Percentiles rank a stretch among this genome's conserved stretches.
Evolutionary conservation across 2,329 filamentous ascomycete genomes (phyloP).

Genomic region (Xylariaceae sp.): DNA sequence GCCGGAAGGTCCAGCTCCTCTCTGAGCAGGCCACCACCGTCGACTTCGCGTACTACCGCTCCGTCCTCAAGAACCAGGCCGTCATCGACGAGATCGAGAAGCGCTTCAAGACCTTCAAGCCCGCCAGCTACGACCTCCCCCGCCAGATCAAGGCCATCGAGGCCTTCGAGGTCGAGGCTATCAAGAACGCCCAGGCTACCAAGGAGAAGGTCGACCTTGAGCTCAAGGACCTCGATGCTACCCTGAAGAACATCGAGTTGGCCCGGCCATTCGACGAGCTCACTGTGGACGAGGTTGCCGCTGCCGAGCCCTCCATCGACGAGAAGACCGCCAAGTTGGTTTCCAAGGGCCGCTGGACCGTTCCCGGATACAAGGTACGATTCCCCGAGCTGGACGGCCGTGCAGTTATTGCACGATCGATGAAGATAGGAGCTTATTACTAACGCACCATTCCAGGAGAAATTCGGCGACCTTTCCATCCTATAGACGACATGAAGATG

Average conservation of each 20-base stretch:
- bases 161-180: constrained; percentile 91
- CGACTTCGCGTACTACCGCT: constrained; percentile 92
- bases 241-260: constrained; percentile 93
- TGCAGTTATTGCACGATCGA: neutral
- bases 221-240: constrained; percentile 88
- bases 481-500: constrained; percentile 57
- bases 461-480: constrained; percentile 94
- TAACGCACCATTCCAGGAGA: constrained; percentile 67
- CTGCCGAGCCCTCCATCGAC: constrained; percentile 93
- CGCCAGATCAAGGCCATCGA: constrained; percentile 98
- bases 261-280: constrained; percentile 94
- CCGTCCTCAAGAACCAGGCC: constrained; percentile 89
- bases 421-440: constrained; percentile 22
- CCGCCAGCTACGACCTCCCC: constrained; percentile 82
- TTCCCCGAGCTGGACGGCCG: neutral
- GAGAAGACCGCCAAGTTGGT: constrained; percentile 93
- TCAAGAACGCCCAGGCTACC: constrained; percentile 95
- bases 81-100: constrained; percentile 96
- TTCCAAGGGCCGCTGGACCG: constrained; percentile 95
- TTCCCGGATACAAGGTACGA: constrained; percentile 96
- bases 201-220: constrained; percentile 95
- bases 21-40: constrained; percentile 78
- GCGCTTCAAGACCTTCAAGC: constrained; percentile 88
- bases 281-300: constrained; percentile 93
- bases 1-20: constrained; percentile 83